phyloP scores from a whole-genome alignment of 495 filamentous ascomycete genomes.

The Amorphotheca resinae region DNA sequence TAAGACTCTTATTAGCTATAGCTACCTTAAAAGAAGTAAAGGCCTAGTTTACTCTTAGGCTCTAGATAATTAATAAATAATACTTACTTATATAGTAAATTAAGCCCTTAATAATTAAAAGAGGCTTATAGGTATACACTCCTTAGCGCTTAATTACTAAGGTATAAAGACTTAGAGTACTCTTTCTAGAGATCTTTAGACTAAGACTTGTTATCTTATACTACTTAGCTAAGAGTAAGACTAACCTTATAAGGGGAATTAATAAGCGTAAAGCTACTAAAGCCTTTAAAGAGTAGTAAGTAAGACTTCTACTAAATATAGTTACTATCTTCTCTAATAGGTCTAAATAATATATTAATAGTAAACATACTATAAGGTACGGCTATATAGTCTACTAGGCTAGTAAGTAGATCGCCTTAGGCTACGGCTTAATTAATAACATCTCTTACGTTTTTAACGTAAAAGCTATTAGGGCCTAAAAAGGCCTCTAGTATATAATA shows the following conservation, averaged over 20 bases:
- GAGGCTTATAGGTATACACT: too few relatives aligned
- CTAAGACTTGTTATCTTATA: too few relatives aligned
- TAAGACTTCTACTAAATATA: background rate
- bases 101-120: too few relatives aligned
- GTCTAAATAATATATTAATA: background rate
- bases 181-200: too few relatives aligned
- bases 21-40: too few relatives aligned
- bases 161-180: too few relatives aligned
- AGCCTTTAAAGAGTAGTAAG: background rate
- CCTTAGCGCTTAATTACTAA: too few relatives aligned
- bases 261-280: background rate
- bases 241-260: background rate
- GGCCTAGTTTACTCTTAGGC: too few relatives aligned
- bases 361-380: background rate
- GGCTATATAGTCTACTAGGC: background rate
- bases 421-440: background rate
- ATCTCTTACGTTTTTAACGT: slow-evolving; percentile 2
- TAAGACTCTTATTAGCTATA: too few relatives aligned
- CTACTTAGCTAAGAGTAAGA: background rate
- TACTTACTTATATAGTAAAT: too few relatives aligned
- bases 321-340: slow-evolving; percentile 1
- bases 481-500: background rate
- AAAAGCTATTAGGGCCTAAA: background rate
- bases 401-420: background rate
- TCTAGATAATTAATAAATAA: too few relatives aligned